These are phyloP conservation scores for Cornus suecica DNA, from an alignment of 148 eudicot species.

Conservation along the genomic window DNA sequence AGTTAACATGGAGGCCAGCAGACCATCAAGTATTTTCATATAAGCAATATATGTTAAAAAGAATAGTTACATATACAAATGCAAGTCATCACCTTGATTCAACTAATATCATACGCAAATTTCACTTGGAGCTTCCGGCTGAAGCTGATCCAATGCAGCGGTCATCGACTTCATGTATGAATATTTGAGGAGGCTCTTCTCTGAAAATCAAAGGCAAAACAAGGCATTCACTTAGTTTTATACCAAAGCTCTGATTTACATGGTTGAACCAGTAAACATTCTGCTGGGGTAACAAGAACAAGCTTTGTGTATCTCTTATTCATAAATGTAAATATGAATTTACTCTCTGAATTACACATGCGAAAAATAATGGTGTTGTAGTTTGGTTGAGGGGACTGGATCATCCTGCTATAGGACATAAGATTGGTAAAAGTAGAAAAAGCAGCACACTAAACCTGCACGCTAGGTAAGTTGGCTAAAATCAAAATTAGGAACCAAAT, in stretches of 20 bases:
- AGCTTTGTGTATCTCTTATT: not conserved
- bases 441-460: not conserved
- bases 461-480: not conserved
- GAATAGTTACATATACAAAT: not conserved
- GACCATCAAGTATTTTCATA: not conserved
- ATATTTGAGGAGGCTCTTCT: slow-evolving; percentile 68
- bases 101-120: not conserved
- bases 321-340: not conserved
- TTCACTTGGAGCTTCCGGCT: slow-evolving; percentile 21
- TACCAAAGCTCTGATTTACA: slow-evolving; percentile 1
- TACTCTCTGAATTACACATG: not conserved
- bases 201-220: slow-evolving; percentile 37
- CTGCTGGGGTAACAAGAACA: not conserved
- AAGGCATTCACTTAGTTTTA: not conserved
- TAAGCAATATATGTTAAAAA: not conserved
- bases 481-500: not conserved
- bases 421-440: not conserved
- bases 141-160: slow-evolving; percentile 28
- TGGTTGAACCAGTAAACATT: not conserved
- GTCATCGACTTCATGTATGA: slow-evolving; percentile 48
- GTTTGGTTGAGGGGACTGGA: not conserved
- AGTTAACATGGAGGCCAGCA: not conserved
- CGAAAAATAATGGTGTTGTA: too few species aligned
- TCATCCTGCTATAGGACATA: not conserved
- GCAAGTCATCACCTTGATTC: not conserved